Evolutionary conservation across 2,329 filamentous ascomycete genomes (phyloP).

Genomic region (Plenodomus tracheiphilus): DNA sequence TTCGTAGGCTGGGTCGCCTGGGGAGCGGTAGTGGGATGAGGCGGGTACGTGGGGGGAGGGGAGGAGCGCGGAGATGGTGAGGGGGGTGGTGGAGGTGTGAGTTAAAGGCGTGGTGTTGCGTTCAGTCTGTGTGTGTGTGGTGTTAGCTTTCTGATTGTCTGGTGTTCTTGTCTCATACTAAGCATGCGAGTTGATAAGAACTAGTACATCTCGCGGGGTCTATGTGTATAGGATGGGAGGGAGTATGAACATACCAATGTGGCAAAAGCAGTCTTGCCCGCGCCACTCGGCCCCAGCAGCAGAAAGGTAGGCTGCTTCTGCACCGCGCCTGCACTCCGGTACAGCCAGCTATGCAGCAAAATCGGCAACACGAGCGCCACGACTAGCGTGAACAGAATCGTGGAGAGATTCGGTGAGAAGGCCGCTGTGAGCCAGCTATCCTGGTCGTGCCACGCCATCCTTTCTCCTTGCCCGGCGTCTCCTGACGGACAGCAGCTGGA

Average conservation of each 20-base stretch:
- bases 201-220: too few species aligned
- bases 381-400: constrained; percentile 68
- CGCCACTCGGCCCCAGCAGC: constrained; percentile 76
- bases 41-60: constrained; percentile 59
- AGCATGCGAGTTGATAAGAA: too few species aligned
- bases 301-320: constrained; percentile 72
- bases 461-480: background rate
- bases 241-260: constrained; percentile 63
- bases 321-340: constrained; percentile 67
- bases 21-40: constrained; percentile 66
- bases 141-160: background rate
- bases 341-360: constrained; percentile 75
- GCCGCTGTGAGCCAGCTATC: constrained; percentile 52
- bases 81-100: constrained; percentile 50
- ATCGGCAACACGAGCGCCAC: constrained; percentile 75
- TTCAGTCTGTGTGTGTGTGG: constrained; percentile 49
- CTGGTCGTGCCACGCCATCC: constrained; percentile 44
- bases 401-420: constrained; percentile 49
- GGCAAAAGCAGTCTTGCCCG: constrained; percentile 87
- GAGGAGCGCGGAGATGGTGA: constrained; percentile 63
- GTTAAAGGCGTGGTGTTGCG: constrained; percentile 60
- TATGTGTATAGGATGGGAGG: too few species aligned
- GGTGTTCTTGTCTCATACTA: too few species aligned
- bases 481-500: background rate
- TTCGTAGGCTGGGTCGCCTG: constrained; percentile 62